These are phyloP conservation scores for Kodamaea hsintzibuensis DNA, from an alignment of 805 yeast genomes.

Conservation along the genomic window DNA sequence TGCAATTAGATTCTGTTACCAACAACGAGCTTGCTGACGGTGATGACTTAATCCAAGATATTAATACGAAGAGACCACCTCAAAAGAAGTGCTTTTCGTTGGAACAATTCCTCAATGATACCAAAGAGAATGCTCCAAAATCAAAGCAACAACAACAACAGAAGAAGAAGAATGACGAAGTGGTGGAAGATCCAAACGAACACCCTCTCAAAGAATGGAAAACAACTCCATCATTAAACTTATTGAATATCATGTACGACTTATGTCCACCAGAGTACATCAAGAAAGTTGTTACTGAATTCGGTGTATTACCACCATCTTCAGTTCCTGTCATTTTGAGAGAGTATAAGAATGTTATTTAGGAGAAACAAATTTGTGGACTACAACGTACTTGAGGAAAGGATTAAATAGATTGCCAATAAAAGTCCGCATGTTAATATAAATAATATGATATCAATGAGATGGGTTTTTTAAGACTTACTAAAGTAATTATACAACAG, in stretches of 20 bases:
- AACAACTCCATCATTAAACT: slow-evolving; percentile 59
- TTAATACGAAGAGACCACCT: slow-evolving; percentile 52
- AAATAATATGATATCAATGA: too few relatives aligned
- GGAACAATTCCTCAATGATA: slow-evolving; percentile 56
- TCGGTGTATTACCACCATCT: slow-evolving; percentile 96
- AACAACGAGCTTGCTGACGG: slow-evolving; percentile 86
- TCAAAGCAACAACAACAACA: slow-evolving; percentile 24
- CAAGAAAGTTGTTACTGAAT: slow-evolving; percentile 92
- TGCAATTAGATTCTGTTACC: slow-evolving; percentile 94
- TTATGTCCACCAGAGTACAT: slow-evolving; percentile 92
- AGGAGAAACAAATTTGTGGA: neutral
- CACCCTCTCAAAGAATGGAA: slow-evolving; percentile 65
- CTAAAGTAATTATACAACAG: too few relatives aligned
- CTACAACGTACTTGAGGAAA: neutral
- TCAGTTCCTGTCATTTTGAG: slow-evolving; percentile 95
- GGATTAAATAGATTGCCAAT: slow-evolving; percentile 1
- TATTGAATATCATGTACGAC: slow-evolving; percentile 87
- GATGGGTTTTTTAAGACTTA: too few relatives aligned
- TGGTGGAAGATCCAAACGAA: slow-evolving; percentile 24
- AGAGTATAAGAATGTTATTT: slow-evolving; percentile 65
- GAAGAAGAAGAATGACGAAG: slow-evolving; percentile 14
- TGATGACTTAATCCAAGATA: slow-evolving; percentile 59
- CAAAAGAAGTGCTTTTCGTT: slow-evolving; percentile 61
- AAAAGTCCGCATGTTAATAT: neutral
- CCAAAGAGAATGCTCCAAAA: slow-evolving; percentile 13